Conservation (phyloP, 2,329 filamentous ascomycete genomes). For the Ophiostoma montium region DNA sequence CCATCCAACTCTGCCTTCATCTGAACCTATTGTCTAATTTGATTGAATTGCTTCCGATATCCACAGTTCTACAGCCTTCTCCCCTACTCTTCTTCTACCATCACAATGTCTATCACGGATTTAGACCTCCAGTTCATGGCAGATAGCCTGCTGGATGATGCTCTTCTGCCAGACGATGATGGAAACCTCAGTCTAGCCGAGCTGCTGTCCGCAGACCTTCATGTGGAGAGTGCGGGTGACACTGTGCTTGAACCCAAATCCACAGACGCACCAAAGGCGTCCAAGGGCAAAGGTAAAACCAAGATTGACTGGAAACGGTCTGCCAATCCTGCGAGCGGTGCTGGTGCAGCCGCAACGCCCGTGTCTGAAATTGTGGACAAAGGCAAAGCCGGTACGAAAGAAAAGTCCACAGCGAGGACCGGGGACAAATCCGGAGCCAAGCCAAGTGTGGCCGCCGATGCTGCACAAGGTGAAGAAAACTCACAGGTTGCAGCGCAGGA, state of each 20-base stretch:
- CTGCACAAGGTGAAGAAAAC: neutral
- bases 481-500: no score
- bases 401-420: neutral
- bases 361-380: neutral
- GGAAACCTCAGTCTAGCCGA: neutral
- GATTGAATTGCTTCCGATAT: neutral
- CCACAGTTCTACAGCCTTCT: neutral
- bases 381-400: neutral
- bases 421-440: neutral
- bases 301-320: neutral
- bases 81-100: neutral
- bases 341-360: neutral
- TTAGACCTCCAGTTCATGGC: slow-evolving; percentile 7
- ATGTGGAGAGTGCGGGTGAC: neutral
- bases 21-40: neutral
- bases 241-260: neutral
- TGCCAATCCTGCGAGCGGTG: neutral
- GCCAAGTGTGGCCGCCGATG: neutral
- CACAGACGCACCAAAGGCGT: neutral
- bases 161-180: neutral
- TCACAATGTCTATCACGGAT: slow-evolving; percentile 6
- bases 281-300: neutral
- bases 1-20: neutral
- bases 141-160: slow-evolving; percentile 2
- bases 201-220: neutral